Evolutionary conservation across 495 filamentous ascomycete species (phyloP), one percentile per base, ranked within the genome.

Genomic region (Podospora pseudoanserina): DNA sequence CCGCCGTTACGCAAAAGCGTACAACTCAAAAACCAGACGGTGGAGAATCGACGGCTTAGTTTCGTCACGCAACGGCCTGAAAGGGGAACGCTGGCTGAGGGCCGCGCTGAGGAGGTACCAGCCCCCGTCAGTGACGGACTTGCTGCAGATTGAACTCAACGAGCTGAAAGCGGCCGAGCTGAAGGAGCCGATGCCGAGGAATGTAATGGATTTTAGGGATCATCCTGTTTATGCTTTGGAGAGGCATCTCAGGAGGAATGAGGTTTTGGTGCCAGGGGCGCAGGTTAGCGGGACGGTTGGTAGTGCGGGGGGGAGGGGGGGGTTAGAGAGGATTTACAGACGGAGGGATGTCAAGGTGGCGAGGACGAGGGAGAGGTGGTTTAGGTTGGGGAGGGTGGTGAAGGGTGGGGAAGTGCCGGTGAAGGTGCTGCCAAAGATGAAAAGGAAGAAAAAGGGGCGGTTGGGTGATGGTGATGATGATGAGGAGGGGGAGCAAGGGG

Each of bases 201-300:
- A 93, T 70, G 86, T 97, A 19, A 86, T 88, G 58, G 94, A 98
- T 73, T 96, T 97, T 79, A 97, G 96, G 75, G 88, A 91, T 71
- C 95, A 99, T 77, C 96, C 96, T 0, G 79, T 92, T 59, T 97
- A 94, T 73, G 93, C 91, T 2, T 84, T 99, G 0, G 91, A 97
- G 71, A 84, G 96, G 58, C 93, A 98, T 80, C 79, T 99, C n/a
- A 88, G 86, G 61, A 84, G 88, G 20, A 89, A 95, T 71, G 91
- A 99, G 78, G 89, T 93, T 13, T 74, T 87, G 3, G 84, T 95
- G 15, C 84, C 88, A 58, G 90, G 88, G 0, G 91, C 88, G 58
- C 82, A 86, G 9, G 79, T 85, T n/a, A 88, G 89, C 59, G 94
- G 95, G 15, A 93, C 90, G 60, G 86, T 97, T 15, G 86, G 88